Base-by-base conservation (phyloP, 2,329 filamentous ascomycete genomes). In the Fusarium neocosmosporiellum region DNA sequence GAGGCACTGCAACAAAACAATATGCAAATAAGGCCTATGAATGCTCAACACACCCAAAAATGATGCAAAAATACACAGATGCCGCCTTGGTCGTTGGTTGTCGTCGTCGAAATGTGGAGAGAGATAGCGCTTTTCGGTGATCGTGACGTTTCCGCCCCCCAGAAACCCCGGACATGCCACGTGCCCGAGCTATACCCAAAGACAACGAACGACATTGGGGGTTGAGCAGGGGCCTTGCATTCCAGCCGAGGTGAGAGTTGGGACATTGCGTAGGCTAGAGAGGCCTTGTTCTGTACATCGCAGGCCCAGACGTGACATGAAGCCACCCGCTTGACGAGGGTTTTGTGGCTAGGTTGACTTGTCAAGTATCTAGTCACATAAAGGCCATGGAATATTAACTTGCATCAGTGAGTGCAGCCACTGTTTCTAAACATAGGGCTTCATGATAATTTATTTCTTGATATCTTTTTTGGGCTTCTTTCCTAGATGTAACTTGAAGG, bases 401-500 rank as follows among this genome's bases (percentile, higher is more conserved):
- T 54, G 65, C 41, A 59, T 37, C 18, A 66, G 63, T 59, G 46
- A 63, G 59, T 54, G 57, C 20, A 50, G 36, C 36, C 36, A 63
- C 67, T 60, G 65, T 34, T 58, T 61, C 36, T 67, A 65, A 20
- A 60, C 24, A 33, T 27, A 27, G 59, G 37, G 66, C 37, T 64
- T 63, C 60, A 53, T 67, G 50, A 57, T 5, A 46, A 53, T 13
- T 67, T 34, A 39, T 59, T 74, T 64, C 59, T 74, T 46, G 50
- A 34, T 64, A 29, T 57, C 41, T 54, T 46, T 68, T 39, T 33
- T 50, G 31, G 55, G 31, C 29, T 59, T 37, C 48, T 34, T 55
- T n/a, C 16, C 33, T 31, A 31, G 13, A 31, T 20, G n/a, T 20
- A 61, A 63, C 33, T 70, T 11, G 16, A n/a, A 29, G 31, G 48